phyloP scores from a whole-genome alignment of 805 yeast genomes.

The Lipomyces sp. region DNA sequence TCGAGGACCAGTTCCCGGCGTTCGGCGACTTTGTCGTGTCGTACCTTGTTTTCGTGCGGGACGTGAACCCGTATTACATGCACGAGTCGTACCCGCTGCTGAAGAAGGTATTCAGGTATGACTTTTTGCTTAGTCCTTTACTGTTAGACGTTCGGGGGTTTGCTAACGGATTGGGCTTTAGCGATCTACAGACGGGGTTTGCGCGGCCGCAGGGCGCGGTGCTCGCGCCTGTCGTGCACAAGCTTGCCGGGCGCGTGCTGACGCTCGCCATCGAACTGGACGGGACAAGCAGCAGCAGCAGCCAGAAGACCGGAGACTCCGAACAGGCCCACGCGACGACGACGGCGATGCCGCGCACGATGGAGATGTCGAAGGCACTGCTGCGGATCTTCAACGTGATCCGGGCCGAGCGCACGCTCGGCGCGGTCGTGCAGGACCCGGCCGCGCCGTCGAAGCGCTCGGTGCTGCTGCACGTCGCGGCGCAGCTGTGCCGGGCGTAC shows the following conservation, averaged over 20 bases:
- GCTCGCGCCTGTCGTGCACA: slow-evolving; percentile 5
- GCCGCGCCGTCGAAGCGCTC: slow-evolving; percentile 41
- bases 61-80: slow-evolving; percentile 52
- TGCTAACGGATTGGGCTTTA: slow-evolving; percentile 1
- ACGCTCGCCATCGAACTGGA: slow-evolving; percentile 14
- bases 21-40: slow-evolving; percentile 46
- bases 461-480: slow-evolving; percentile 53
- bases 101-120: slow-evolving; percentile 43
- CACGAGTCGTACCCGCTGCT: slow-evolving; percentile 52
- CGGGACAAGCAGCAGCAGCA: slow-evolving; percentile 18
- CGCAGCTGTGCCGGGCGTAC: slow-evolving; percentile 54
- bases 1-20: slow-evolving; percentile 43
- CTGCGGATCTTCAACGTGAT: slow-evolving; percentile 60
- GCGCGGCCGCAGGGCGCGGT: slow-evolving; percentile 36
- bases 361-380: slow-evolving; percentile 52
- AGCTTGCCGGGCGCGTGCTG: slow-evolving; percentile 11
- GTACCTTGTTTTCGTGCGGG: slow-evolving; percentile 49
- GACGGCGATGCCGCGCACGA: slow-evolving; percentile 38
- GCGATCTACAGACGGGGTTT: slow-evolving; percentile 42
- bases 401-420: slow-evolving; percentile 46
- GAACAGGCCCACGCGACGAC: slow-evolving; percentile 35
- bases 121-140: neutral
- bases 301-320: slow-evolving; percentile 25
- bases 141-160: slow-evolving; percentile 28
- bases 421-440: neutral